Evolutionary conservation across 2,329 filamentous ascomycete genomes (phyloP).

Genomic region (Paecilomyces niveus): DNA sequence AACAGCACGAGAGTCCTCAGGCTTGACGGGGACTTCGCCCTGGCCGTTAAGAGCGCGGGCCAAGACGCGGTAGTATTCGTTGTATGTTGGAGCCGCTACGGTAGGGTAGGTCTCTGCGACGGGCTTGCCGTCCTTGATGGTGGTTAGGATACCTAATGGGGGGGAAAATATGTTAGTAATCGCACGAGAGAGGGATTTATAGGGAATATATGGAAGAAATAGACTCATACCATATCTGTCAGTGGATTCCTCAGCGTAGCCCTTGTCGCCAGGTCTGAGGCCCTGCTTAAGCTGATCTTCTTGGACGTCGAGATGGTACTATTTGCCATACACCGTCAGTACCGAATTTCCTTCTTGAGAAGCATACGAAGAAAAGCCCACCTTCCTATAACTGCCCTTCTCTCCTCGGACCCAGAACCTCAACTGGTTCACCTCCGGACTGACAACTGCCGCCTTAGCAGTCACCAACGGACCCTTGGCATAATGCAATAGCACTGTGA

Average conservation of each 20-base stretch:
- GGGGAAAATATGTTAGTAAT: slow-evolving; percentile 2
- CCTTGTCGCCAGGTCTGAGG: slow-evolving; percentile 51
- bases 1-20: slow-evolving; percentile 46
- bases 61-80: slow-evolving; percentile 56
- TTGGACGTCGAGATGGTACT: slow-evolving; percentile 61
- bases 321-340: neutral
- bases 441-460: slow-evolving; percentile 62
- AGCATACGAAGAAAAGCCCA: slow-evolving; percentile 20
- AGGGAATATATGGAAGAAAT: neutral
- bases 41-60: slow-evolving; percentile 48
- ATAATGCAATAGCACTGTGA: slow-evolving; percentile 62
- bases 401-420: slow-evolving; percentile 71
- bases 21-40: slow-evolving; percentile 47
- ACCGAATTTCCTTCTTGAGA: neutral
- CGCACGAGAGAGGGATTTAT: neutral
- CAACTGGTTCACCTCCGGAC: slow-evolving; percentile 61
- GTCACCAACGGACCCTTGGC: slow-evolving; percentile 56
- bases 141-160: slow-evolving; percentile 41
- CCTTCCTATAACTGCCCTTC: slow-evolving; percentile 68
- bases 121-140: slow-evolving; percentile 47
- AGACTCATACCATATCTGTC: slow-evolving; percentile 46
- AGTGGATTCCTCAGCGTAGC: slow-evolving; percentile 58
- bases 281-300: slow-evolving; percentile 66
- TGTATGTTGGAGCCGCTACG: slow-evolving; percentile 61
- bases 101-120: slow-evolving; percentile 49